Conservation (phyloP, 1,284 basidiomycete species). For the Singerocomus rubriflavus region DNA sequence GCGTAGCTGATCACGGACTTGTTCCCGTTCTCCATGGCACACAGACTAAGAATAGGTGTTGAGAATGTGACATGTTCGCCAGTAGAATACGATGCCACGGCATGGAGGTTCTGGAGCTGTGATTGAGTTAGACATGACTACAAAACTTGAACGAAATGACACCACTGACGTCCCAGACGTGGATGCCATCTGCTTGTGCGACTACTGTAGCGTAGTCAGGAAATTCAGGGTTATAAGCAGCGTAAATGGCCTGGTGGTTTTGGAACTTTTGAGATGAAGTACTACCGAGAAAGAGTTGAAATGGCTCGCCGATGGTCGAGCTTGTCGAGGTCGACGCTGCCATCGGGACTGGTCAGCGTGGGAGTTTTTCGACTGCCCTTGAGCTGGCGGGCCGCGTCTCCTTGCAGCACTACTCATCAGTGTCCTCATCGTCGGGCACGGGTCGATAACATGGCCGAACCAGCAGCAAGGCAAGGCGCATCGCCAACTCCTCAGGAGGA, state of each 20-base stretch:
- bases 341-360: slow-evolving; percentile 9
- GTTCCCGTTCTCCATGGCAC: slow-evolving; percentile 32
- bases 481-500: slow-evolving; percentile 18
- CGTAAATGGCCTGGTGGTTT: slow-evolving; percentile 34
- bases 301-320: slow-evolving; percentile 56
- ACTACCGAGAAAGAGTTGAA: slow-evolving; percentile 51
- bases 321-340: slow-evolving; percentile 34
- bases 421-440: slow-evolving; percentile 1
- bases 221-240: slow-evolving; percentile 40
- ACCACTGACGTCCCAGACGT: slow-evolving; percentile 62
- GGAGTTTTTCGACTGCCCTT: slow-evolving; percentile 13
- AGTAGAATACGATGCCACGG: slow-evolving; percentile 62
- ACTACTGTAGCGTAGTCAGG: slow-evolving; percentile 62
- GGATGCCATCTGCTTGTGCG: slow-evolving; percentile 67
- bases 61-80: slow-evolving; percentile 61
- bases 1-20: slow-evolving; percentile 54
- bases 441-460: slow-evolving; percentile 24
- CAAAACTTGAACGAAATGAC: background rate
- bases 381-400: background rate
- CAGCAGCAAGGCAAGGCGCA: slow-evolving; percentile 17
- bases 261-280: slow-evolving; percentile 25
- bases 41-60: slow-evolving; percentile 51
- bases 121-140: slow-evolving; percentile 12
- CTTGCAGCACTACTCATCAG: slow-evolving; percentile 2
- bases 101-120: slow-evolving; percentile 66